A percentile compares a stretch with the other conserved stretches of the same genome.
Evolutionary conservation across 352 stramenopile genomes (phyloP).

Genomic region (Globisporangium heterothallicum): DNA sequence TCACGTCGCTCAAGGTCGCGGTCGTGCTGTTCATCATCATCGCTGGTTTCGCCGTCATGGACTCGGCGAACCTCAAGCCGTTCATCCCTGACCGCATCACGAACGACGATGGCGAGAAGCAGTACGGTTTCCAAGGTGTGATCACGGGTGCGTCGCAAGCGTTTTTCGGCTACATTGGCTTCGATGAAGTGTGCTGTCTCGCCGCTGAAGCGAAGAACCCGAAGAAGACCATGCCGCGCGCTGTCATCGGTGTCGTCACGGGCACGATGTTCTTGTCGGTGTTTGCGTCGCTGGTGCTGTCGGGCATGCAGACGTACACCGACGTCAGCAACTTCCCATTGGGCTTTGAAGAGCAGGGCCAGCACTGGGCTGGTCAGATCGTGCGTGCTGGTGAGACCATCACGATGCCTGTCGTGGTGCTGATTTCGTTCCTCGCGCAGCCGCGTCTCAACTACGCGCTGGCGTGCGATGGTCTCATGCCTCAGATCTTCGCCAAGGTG

Average conservation of each 20-base stretch:
- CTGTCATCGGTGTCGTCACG: slow-evolving; percentile 72
- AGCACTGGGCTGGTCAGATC: slow-evolving; percentile 42
- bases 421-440: slow-evolving; percentile 91
- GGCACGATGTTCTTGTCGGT: slow-evolving; percentile 61
- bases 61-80: slow-evolving; percentile 75
- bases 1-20: slow-evolving; percentile 73
- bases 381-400: slow-evolving; percentile 55
- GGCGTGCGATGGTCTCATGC: slow-evolving; percentile 90
- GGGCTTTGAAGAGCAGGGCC: slow-evolving; percentile 34
- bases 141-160: slow-evolving; percentile 73
- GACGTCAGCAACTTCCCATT: slow-evolving; percentile 25
- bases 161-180: slow-evolving; percentile 93
- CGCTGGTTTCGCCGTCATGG: slow-evolving; percentile 77
- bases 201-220: slow-evolving; percentile 66
- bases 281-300: slow-evolving; percentile 76
- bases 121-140: slow-evolving; percentile 45
- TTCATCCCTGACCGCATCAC: slow-evolving; percentile 42
- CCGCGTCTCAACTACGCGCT: slow-evolving; percentile 91
- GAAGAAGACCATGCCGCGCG: slow-evolving; percentile 59
- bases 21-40: slow-evolving; percentile 92
- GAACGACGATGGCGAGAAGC: slow-evolving; percentile 2
- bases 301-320: slow-evolving; percentile 45
- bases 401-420: slow-evolving; percentile 92
- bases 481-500: slow-evolving; percentile 85
- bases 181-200: slow-evolving; percentile 92